Evolutionary conservation across 2,329 filamentous ascomycete genomes (phyloP).

Genomic region (Amauroascus verrucosus): DNA sequence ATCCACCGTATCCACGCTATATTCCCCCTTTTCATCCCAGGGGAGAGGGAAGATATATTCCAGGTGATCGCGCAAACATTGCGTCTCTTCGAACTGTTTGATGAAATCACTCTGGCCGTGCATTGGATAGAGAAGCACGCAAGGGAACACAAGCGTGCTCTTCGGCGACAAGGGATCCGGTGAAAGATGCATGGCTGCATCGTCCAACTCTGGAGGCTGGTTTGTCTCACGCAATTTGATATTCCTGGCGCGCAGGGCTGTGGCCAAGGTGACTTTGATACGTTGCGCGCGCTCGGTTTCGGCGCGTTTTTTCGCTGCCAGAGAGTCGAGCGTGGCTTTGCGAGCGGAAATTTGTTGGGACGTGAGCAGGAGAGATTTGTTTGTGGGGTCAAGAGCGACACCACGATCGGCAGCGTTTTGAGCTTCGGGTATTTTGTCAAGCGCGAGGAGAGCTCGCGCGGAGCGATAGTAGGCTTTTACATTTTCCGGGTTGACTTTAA

Average conservation of each 20-base stretch:
- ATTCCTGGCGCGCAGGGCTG: slow-evolving; percentile 58
- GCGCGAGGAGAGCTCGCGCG: slow-evolving; percentile 62
- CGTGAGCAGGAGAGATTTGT: slow-evolving; percentile 55
- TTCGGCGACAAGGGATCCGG: slow-evolving; percentile 63
- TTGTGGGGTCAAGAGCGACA: slow-evolving; percentile 59
- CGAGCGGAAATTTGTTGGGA: slow-evolving; percentile 53
- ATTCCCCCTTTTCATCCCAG: slow-evolving; percentile 66
- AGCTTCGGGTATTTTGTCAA: slow-evolving; percentile 71
- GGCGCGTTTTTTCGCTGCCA: slow-evolving; percentile 47
- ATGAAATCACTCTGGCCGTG: slow-evolving; percentile 80
- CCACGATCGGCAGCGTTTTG: slow-evolving; percentile 67
- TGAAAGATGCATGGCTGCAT: slow-evolving; percentile 59
- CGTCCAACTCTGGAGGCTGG: slow-evolving; percentile 76
- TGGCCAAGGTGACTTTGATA: slow-evolving; percentile 52
- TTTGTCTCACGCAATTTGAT: neutral
- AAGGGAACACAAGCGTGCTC: slow-evolving; percentile 64
- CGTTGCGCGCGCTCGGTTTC: slow-evolving; percentile 39
- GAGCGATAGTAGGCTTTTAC: slow-evolving; percentile 88
- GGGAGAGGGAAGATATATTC: slow-evolving; percentile 76
- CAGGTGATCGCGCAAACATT: slow-evolving; percentile 66
- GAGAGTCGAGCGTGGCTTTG: slow-evolving; percentile 46
- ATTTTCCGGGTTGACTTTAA: slow-evolving; percentile 69
- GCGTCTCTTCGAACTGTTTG: slow-evolving; percentile 71
- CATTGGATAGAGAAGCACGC: slow-evolving; percentile 74
- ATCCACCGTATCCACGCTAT: slow-evolving; percentile 58